Evolutionary conservation across 495 filamentous ascomycete species (phyloP).

Genomic region (Penicillium cataractarum): DNA sequence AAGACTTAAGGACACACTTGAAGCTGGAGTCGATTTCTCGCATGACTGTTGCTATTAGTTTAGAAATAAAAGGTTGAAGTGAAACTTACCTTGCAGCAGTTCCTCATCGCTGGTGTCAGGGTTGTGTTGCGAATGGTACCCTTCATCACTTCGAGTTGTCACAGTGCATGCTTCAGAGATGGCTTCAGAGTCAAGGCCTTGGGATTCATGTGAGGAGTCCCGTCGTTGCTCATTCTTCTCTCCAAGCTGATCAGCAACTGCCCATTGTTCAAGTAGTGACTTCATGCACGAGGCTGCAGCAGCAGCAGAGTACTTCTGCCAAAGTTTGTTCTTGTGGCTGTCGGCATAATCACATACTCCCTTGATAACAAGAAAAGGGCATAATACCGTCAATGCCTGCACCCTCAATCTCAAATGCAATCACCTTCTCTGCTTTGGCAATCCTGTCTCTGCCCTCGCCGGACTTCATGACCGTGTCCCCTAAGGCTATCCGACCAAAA

Average conservation of each 20-base stretch:
- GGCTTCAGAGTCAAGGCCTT: neutral
- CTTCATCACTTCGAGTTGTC: neutral
- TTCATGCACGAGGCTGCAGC: constrained; percentile 25
- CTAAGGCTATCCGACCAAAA: constrained; percentile 26
- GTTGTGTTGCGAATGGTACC: neutral
- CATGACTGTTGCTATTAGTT: neutral
- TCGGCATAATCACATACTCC: constrained; percentile 45
- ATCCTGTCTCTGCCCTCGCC: constrained; percentile 26
- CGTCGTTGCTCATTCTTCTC: neutral
- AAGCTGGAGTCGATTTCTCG: neutral
- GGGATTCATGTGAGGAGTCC: neutral
- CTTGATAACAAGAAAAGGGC: constrained; percentile 40
- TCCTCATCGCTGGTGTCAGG: neutral
- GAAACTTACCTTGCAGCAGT: neutral
- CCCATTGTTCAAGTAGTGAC: constrained; percentile 8
- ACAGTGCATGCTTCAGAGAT: neutral
- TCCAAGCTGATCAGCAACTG: neutral
- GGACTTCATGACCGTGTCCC: constrained; percentile 36
- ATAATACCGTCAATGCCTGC: constrained; percentile 33
- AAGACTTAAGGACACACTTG: neutral
- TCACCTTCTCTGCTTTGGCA: constrained; percentile 22
- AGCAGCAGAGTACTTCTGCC: constrained; percentile 40
- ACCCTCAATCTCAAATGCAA: constrained; percentile 18
- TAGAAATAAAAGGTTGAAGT: neutral
- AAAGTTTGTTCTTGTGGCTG: constrained; percentile 42